Conservation (phyloP, 2,329 filamentous ascomycete genomes). For the Plenodomus biglobosus region DNA sequence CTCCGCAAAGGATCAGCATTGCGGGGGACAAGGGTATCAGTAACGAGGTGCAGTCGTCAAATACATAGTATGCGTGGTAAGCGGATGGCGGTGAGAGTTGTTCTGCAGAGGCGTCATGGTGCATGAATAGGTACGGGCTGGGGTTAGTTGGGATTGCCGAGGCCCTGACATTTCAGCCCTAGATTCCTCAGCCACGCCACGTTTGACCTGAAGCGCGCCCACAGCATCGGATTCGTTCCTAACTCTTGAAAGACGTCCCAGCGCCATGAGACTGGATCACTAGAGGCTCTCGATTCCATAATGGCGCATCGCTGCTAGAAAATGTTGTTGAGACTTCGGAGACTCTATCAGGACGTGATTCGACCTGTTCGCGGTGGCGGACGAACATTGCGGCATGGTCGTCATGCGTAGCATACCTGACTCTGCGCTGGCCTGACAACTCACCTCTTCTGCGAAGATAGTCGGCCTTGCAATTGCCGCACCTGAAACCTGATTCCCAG, state of each 20-base stretch:
- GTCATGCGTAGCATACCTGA: slow-evolving; percentile 17
- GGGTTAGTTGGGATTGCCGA: not conserved
- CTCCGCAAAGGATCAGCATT: not conserved
- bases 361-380: slow-evolving; percentile 1
- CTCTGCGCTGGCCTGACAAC: slow-evolving; percentile 30
- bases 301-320: slow-evolving; percentile 8
- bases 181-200: slow-evolving; percentile 27
- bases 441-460: slow-evolving; percentile 19
- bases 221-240: slow-evolving; percentile 29
- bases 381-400: slow-evolving; percentile 5
- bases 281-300: not conserved
- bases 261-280: slow-evolving; percentile 5
- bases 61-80: not conserved
- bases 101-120: slow-evolving; percentile 24
- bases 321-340: not conserved
- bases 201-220: slow-evolving; percentile 31
- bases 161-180: slow-evolving; percentile 18
- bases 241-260: slow-evolving; percentile 23
- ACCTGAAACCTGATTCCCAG: slow-evolving; percentile 13
- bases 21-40: not conserved
- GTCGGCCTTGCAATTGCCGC: slow-evolving; percentile 5
- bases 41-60: not conserved
- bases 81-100: slow-evolving; percentile 3
- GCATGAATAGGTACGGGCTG: slow-evolving; percentile 13
- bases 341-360: slow-evolving; percentile 2